Conservation (phyloP, 768 basidiomycete genomes). For the Lactifluus rugatus region DNA sequence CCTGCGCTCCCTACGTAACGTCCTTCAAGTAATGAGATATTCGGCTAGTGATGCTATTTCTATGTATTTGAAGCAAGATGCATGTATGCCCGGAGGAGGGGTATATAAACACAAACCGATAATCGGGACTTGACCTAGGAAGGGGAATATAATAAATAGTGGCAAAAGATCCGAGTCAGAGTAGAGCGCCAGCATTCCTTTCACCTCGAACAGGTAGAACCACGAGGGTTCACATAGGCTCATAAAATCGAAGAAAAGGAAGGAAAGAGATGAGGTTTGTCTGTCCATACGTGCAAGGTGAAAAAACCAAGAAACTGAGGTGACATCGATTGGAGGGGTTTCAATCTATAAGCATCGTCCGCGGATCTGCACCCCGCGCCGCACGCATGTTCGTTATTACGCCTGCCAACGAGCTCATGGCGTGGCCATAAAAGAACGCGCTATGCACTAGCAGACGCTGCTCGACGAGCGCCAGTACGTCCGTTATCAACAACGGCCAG, state of each 20-base stretch:
- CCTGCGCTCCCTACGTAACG: background rate
- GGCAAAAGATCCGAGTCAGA: background rate
- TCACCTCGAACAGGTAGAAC: background rate
- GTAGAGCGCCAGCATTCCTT: background rate
- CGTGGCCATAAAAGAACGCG: constrained; percentile 32
- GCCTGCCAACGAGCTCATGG: constrained; percentile 32
- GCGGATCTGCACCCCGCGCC: constrained; percentile 29
- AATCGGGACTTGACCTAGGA: too few relatives aligned
- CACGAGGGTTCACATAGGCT: background rate
- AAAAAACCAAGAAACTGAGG: background rate
- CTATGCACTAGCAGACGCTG: constrained; percentile 30
- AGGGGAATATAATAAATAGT: too few relatives aligned
- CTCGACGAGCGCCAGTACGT: constrained; percentile 35
- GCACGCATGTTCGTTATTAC: constrained; percentile 33
- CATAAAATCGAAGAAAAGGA: too few relatives aligned
- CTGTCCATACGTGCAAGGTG: background rate
- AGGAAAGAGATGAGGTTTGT: background rate
- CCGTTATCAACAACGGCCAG: constrained; percentile 36
- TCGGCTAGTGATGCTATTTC: background rate
- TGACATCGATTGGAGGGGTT: background rate
- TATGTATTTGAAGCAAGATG: background rate
- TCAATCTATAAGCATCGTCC: constrained; percentile 29
- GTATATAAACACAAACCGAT: too few relatives aligned
- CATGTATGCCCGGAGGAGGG: background rate
- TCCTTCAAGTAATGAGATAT: background rate